phyloP scores from a whole-genome alignment of 2,329 filamentous ascomycete genomes.

The Hymenoscyphus scutula region DNA sequence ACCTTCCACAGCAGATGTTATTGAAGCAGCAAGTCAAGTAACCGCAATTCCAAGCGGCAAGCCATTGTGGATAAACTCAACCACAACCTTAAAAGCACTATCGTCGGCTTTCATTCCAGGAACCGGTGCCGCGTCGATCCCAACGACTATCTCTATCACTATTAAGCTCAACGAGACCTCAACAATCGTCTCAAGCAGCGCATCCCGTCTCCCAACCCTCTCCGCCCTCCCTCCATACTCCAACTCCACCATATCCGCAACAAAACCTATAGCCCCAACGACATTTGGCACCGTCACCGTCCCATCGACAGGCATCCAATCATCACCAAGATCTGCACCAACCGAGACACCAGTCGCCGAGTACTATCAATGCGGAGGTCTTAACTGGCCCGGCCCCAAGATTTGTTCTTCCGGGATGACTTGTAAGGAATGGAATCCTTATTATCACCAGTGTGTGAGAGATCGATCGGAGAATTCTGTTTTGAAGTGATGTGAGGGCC shows the following conservation, averaged over 20 bases:
- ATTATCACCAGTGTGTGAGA: slow-evolving; percentile 7
- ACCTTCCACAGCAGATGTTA: background rate
- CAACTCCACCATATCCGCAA: background rate
- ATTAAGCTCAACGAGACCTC: background rate
- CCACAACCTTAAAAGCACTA: background rate
- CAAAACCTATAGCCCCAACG: background rate
- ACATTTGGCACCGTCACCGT: background rate
- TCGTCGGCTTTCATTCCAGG: background rate
- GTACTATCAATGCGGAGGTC: slow-evolving; percentile 2
- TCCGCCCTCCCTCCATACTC: background rate
- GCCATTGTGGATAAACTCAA: background rate
- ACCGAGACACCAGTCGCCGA: background rate
- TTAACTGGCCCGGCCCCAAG: background rate
- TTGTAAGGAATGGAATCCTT: background rate
- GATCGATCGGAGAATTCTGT: background rate
- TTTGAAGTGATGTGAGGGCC: background rate
- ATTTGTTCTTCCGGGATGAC: background rate
- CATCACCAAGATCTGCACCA: background rate
- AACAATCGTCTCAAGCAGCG: background rate
- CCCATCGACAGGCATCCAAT: background rate
- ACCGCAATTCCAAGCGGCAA: background rate
- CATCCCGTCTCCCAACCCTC: background rate
- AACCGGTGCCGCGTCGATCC: background rate
- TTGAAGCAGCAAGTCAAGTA: too few relatives aligned
- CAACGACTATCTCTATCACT: background rate